Evolutionary conservation across 345 rosid genomes (phyloP).

Genomic region (Lepidium aucheri): DNA sequence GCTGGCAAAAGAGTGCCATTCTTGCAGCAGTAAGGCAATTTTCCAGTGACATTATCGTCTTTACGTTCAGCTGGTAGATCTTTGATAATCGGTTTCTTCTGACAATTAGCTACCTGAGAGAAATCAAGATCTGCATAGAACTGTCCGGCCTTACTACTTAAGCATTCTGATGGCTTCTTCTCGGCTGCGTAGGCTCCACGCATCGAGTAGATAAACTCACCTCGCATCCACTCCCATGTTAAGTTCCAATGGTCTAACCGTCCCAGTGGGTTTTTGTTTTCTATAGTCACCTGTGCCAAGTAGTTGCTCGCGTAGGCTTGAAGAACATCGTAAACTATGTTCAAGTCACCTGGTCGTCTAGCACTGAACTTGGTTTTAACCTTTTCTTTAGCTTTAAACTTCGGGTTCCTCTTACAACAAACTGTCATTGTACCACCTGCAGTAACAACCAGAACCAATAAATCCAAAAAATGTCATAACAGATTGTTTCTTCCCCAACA

Average conservation of each 20-base stretch:
- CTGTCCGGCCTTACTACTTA: slow-evolving; percentile 56
- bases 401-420: slow-evolving; percentile 69
- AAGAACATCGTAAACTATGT: slow-evolving; percentile 55
- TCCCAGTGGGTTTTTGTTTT: slow-evolving; percentile 62
- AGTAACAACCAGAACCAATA: not conserved
- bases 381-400: slow-evolving; percentile 38
- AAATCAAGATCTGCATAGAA: slow-evolving; percentile 59
- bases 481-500: not conserved
- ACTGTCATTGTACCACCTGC: slow-evolving; percentile 57
- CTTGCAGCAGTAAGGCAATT: slow-evolving; percentile 68
- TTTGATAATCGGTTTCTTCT: slow-evolving; percentile 51
- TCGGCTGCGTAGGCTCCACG: slow-evolving; percentile 66
- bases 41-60: slow-evolving; percentile 55
- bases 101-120: slow-evolving; percentile 59
- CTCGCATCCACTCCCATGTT: slow-evolving; percentile 94
- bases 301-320: slow-evolving; percentile 64
- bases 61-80: slow-evolving; percentile 50
- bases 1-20: slow-evolving; percentile 63
- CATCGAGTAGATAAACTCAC: slow-evolving; percentile 71
- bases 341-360: slow-evolving; percentile 51
- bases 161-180: slow-evolving; percentile 37
- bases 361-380: slow-evolving; percentile 36
- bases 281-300: slow-evolving; percentile 68
- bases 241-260: slow-evolving; percentile 88
- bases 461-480: not conserved